Base-by-base conservation (phyloP, 495 filamentous ascomycete species). In the Podospora pseudopauciseta region DNA sequence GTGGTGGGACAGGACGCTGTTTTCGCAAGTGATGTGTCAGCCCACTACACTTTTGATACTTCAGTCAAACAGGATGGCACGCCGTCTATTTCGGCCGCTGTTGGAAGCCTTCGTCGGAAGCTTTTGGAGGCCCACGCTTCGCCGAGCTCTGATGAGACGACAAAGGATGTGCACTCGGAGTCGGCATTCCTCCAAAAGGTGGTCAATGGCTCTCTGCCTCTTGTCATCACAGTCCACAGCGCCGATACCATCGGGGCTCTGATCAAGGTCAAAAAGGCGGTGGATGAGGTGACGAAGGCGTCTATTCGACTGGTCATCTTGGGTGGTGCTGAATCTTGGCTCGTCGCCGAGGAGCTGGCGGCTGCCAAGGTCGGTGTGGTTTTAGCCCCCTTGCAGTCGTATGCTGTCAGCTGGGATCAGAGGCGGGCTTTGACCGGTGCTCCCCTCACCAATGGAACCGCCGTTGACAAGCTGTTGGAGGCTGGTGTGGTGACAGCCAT, bases 401-500 rank as follows among this genome's bases (percentile, higher is more conserved):
- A 79, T 66, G 77, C 79, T 11, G 71, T 32, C 2, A 59, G 65
- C 0, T 86, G 84, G 83, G 84, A 85, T 63, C 77, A 84, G 67
- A 78, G 79, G 2, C 76, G 83, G 6, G 77, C 81, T 3, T 73
- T 85, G 26, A 76, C 80, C 0, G 84, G 84, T 2, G 83, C 84
- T 2, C 84, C 84, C 18, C 79, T 86, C 1, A 84, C 81, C 11
- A 84, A 85, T 62, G 84, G 81, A 4, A 86, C 84, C 7, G 77
- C 75, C 0, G 73, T 86, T 5, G 81, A 84, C 57, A 39, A 55
- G 18, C 78, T 86, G 4, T 32, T 83, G 1, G 78, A 81, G 32
- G 84, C 84, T 32, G 74, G 80, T 9, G 84, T 86, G 2, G 60
- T 67, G 5, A 77, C 79, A 9, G 85, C 78, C 0, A 79, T 86